phyloP scores from a whole-genome alignment of 257 asterid genomes.

The Petrea volubilis region DNA sequence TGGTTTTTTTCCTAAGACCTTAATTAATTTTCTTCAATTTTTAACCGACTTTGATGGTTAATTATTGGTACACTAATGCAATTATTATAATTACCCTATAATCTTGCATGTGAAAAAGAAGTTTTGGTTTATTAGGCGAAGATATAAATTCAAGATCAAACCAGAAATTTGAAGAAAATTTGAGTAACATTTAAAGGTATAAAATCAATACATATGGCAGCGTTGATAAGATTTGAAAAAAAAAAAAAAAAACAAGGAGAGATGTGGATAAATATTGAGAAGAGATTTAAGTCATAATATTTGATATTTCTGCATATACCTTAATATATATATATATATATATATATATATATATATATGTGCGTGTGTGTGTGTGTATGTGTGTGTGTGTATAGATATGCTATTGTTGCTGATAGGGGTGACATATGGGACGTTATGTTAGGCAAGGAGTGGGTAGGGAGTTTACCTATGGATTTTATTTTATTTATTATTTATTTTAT shows the following conservation, averaged over 20 bases:
- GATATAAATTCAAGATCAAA: conserved; percentile 5
- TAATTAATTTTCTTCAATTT: neutral
- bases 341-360: neutral
- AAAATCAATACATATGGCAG: neutral
- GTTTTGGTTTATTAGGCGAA: neutral
- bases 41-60: too few relatives aligned
- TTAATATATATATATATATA: neutral
- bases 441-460: neutral
- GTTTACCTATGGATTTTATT: neutral
- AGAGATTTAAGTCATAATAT: neutral
- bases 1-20: neutral
- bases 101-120: neutral
- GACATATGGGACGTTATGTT: neutral
- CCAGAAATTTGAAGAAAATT: neutral
- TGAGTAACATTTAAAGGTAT: neutral
- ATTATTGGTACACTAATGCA: too few relatives aligned
- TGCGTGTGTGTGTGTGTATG: too few relatives aligned
- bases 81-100: too few relatives aligned
- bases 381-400: too few relatives aligned
- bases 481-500: too few relatives aligned
- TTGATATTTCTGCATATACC: neutral
- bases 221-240: conserved; percentile 15
- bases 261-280: conserved; percentile 25
- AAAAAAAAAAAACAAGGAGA: neutral
- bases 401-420: neutral